Evolutionary conservation across 352 stramenopile genomes (phyloP).

Genomic region (Globisporangium cederbergense): DNA sequence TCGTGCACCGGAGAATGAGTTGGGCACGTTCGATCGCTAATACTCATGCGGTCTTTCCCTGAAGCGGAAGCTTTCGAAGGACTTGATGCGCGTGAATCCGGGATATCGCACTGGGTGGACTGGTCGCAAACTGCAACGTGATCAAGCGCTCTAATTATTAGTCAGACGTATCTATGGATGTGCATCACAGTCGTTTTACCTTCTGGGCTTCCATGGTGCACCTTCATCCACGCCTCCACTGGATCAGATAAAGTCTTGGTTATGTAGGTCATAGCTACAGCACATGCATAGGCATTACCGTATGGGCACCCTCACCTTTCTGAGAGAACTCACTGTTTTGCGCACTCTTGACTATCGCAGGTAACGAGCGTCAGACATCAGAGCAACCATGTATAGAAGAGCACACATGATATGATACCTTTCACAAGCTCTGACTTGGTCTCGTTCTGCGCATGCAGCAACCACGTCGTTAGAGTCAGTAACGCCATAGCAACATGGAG

Average conservation of each 20-base stretch:
- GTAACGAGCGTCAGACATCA: not conserved
- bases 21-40: not conserved
- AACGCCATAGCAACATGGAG: not conserved
- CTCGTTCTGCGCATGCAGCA: constrained; percentile 32
- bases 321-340: constrained; percentile 14
- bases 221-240: constrained; percentile 8
- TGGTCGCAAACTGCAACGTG: constrained; percentile 14
- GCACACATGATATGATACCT: constrained; percentile 19
- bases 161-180: not conserved
- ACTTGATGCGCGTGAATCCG: not conserved
- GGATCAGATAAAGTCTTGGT: not conserved
- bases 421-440: constrained; percentile 50
- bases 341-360: constrained; percentile 4
- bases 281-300: not conserved
- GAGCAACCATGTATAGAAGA: not conserved
- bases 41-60: not conserved
- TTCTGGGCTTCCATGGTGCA: constrained; percentile 4
- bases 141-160: not conserved
- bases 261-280: not conserved
- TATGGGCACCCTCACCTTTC: constrained; percentile 4
- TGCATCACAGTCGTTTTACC: constrained; percentile 4
- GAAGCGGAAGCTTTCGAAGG: not conserved
- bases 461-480: not conserved
- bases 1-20: constrained; percentile 2
- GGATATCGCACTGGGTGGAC: constrained; percentile 15